Evolutionary conservation across 2,329 filamentous ascomycete genomes (phyloP).

Genomic region (Aureobasidium namibiae): DNA sequence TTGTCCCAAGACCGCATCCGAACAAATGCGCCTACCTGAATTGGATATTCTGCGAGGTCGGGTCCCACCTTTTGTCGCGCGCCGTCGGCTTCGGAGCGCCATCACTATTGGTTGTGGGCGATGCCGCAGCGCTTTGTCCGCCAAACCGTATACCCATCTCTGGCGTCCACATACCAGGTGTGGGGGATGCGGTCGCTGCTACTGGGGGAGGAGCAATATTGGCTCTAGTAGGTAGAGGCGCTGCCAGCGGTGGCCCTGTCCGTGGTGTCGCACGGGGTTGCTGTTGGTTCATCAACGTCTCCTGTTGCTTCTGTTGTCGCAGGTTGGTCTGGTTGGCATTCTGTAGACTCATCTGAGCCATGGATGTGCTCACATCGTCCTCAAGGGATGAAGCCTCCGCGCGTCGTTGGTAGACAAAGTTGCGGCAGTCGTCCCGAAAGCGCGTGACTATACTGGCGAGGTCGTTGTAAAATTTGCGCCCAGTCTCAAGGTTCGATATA

Average conservation of each 20-base stretch:
- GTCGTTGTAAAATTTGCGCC: slow-evolving; percentile 95
- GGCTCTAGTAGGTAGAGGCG: slow-evolving; percentile 42
- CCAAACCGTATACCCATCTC: slow-evolving; percentile 75
- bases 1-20: background rate
- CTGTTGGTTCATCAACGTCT: slow-evolving; percentile 21
- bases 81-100: slow-evolving; percentile 18
- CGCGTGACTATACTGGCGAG: slow-evolving; percentile 76
- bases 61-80: slow-evolving; percentile 30
- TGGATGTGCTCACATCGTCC: slow-evolving; percentile 53
- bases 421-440: slow-evolving; percentile 72
- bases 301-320: slow-evolving; percentile 37
- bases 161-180: slow-evolving; percentile 64
- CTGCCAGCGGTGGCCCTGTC: slow-evolving; percentile 47
- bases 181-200: slow-evolving; percentile 18
- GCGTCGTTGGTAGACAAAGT: slow-evolving; percentile 72
- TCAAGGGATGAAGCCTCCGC: slow-evolving; percentile 74
- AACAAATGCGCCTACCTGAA: slow-evolving; percentile 25
- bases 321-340: slow-evolving; percentile 33
- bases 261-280: slow-evolving; percentile 32
- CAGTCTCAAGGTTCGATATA: slow-evolving; percentile 81
- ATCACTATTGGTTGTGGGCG: slow-evolving; percentile 15
- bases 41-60: slow-evolving; percentile 28
- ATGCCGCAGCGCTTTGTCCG: slow-evolving; percentile 25
- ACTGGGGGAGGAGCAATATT: slow-evolving; percentile 17
- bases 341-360: slow-evolving; percentile 49